phyloP scores from a whole-genome alignment of 2,329 filamentous ascomycete genomes.

The Cadophora sp. region DNA sequence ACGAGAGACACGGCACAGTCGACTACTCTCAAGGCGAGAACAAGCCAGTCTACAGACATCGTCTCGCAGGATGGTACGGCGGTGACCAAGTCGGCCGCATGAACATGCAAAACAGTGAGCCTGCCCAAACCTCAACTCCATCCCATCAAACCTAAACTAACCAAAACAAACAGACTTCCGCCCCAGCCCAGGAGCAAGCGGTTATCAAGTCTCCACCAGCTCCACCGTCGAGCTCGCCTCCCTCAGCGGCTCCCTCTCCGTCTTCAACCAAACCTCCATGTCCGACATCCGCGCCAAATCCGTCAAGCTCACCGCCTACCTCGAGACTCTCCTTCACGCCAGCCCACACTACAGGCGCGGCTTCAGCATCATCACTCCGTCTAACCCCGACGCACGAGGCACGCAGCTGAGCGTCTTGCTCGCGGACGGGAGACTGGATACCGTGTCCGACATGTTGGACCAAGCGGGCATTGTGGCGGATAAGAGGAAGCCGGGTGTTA shows the following conservation, averaged over 20 bases:
- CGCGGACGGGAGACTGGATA: slow-evolving; percentile 71
- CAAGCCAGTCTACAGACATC: slow-evolving; percentile 62
- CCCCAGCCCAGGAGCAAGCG: slow-evolving; percentile 78
- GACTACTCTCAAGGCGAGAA: slow-evolving; percentile 48
- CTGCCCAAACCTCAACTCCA: slow-evolving; percentile 39
- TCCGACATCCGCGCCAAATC: slow-evolving; percentile 72
- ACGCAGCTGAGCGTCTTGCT: slow-evolving; percentile 77
- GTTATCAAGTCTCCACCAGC: slow-evolving; percentile 87
- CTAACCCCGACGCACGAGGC: slow-evolving; percentile 37
- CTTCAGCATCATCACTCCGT: slow-evolving; percentile 52
- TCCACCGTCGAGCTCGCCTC: slow-evolving; percentile 79
- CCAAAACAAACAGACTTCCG: slow-evolving; percentile 60
- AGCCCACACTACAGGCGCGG: slow-evolving; percentile 44
- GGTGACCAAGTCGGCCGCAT: slow-evolving; percentile 79
- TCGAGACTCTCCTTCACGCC: slow-evolving; percentile 68
- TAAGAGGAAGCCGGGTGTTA: slow-evolving; percentile 84
- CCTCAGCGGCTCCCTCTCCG: slow-evolving; percentile 73
- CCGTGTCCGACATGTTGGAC: slow-evolving; percentile 67
- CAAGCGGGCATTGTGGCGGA: slow-evolving; percentile 77
- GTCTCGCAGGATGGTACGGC: slow-evolving; percentile 88
- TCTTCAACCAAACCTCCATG: slow-evolving; percentile 79
- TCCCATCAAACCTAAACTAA: neutral
- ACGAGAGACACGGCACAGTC: slow-evolving; percentile 73
- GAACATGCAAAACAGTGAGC: slow-evolving; percentile 73
- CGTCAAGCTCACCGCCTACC: slow-evolving; percentile 75